phyloP scores from a whole-genome alignment of 345 rosid species.

The Alliaria petiolata region DNA sequence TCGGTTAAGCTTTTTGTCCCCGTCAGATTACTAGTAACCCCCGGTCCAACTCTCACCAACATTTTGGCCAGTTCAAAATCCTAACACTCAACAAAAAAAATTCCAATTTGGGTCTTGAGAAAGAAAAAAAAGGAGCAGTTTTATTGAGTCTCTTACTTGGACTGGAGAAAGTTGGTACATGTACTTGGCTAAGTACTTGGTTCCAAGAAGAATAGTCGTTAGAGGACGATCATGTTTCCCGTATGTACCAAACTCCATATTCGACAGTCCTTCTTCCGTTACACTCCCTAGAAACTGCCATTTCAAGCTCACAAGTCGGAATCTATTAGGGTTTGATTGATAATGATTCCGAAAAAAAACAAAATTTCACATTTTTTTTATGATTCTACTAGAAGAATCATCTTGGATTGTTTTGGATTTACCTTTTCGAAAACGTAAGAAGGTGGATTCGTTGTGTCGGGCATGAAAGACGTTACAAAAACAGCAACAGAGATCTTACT shows the following conservation, averaged over 20 bases:
- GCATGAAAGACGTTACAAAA: conserved; percentile 30
- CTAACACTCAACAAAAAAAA: conserved; percentile 4
- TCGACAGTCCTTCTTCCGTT: conserved; percentile 6
- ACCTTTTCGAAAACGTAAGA: conserved; percentile 22
- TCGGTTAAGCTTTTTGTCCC: conserved; percentile 25
- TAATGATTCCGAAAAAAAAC: no score
- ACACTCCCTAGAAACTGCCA: not conserved
- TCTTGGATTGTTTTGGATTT: not conserved
- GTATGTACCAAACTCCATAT: not conserved
- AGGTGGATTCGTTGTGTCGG: conserved; percentile 27
- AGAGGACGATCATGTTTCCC: conserved; percentile 18
- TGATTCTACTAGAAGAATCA: not conserved
- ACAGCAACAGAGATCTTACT: conserved; percentile 26
- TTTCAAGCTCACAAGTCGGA: not conserved
- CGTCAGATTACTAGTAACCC: conserved; percentile 25
- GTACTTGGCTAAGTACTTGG: conserved; percentile 12
- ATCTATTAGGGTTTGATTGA: no score
- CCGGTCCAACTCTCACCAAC: conserved; percentile 33
- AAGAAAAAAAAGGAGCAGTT: not conserved
- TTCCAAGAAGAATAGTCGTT: not conserved
- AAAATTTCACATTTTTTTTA: no score
- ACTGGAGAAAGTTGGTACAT: conserved; percentile 24
- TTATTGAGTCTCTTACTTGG: conserved; percentile 7
- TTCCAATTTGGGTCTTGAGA: not conserved
- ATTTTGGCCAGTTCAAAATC: conserved; percentile 38